Base-by-base conservation (phyloP, 805 yeast genomes). In the Kazachstania taianensis region DNA sequence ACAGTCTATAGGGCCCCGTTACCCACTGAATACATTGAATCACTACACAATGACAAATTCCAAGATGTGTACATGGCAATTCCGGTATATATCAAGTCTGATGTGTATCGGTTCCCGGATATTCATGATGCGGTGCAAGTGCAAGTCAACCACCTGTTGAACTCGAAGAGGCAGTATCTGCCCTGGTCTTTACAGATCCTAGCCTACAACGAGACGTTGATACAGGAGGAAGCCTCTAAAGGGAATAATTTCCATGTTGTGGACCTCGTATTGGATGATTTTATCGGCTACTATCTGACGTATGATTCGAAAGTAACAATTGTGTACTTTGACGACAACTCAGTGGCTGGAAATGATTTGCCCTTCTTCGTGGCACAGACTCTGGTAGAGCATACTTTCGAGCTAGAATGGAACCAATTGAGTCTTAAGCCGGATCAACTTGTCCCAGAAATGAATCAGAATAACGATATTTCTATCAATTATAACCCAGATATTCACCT, bases 401-500 rank as follows among this genome's bases (percentile, higher is more conserved):
- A 48, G 13, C 53, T 62, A 7, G 78, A 73, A 37, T 35, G 32
- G 37, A 20, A 20, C 34, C 38, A 18, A 2, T 16, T 22, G 30
- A 15, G 32, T 20, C n/a, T n/a, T n/a, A n/a, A n/a, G n/a, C n/a
- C n/a, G n/a, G n/a, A n/a, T n/a, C 30, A n/a, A 28, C 24, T 13
- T 12, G 25, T n/a, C 31, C 25, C 24, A 32, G n/a, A 13, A 2
- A 20, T 3, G 27, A 39, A 33, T 34, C 40, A 35, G 29, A n/a
- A n/a, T 9, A 47, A 44, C 29, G 40, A 50, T 15, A 48, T 55
- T 37, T 50, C 66, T 0, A 46, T 64, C 14, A 46, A 55, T 7
- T 63, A 65, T 40, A 52, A 81, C 2, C 78, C 89, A 4, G 62
- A 70, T 23, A 77, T 80, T 43, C 92, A 84, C 50, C 48, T 89